A percentile compares a stretch with the other conserved stretches of the same genome.
phyloP scores from a whole-genome alignment of 2,329 filamentous ascomycete species.

The Calycina herbarum region DNA sequence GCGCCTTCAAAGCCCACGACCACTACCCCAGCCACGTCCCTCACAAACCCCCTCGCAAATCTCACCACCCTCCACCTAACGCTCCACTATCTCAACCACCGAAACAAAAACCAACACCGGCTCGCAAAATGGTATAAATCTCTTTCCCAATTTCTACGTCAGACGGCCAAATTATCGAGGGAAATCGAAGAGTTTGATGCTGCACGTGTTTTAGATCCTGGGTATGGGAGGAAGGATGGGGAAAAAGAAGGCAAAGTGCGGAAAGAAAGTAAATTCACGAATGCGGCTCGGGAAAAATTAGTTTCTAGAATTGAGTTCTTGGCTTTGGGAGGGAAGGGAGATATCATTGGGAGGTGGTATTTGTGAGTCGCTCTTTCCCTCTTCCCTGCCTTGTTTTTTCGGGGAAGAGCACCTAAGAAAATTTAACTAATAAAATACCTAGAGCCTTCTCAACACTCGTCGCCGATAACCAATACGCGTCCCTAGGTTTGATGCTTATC shows the following conservation, averaged over 20 bases:
- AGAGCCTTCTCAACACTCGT: conserved; percentile 66
- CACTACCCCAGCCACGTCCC: background rate
- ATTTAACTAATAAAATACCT: conserved; percentile 27
- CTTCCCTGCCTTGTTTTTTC: background rate
- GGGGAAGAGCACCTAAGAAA: background rate
- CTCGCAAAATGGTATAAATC: conserved; percentile 77
- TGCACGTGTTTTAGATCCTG: conserved; percentile 15
- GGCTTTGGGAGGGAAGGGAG: conserved; percentile 22
- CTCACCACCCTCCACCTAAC: conserved; percentile 50
- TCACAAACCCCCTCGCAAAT: background rate
- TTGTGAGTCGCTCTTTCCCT: conserved; percentile 43
- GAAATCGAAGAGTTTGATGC: conserved; percentile 35
- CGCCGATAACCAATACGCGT: conserved; percentile 71
- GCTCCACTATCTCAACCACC: conserved; percentile 73
- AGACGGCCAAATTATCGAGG: conserved; percentile 54
- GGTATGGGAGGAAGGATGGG: background rate
- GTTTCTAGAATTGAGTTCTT: conserved; percentile 42
- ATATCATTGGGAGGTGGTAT: conserved; percentile 46
- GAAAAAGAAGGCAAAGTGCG: conserved; percentile 29
- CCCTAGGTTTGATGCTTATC: conserved; percentile 68
- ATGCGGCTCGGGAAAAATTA: conserved; percentile 34
- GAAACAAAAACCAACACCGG: conserved; percentile 90
- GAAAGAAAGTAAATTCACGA: conserved; percentile 24
- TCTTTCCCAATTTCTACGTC: conserved; percentile 70
- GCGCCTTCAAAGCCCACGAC: too few relatives aligned